A percentile compares a stretch with the other conserved stretches of the same genome.
These are phyloP conservation scores for Penicillium canescens DNA, from an alignment of 495 filamentous ascomycete species.

Conservation along the genomic window DNA sequence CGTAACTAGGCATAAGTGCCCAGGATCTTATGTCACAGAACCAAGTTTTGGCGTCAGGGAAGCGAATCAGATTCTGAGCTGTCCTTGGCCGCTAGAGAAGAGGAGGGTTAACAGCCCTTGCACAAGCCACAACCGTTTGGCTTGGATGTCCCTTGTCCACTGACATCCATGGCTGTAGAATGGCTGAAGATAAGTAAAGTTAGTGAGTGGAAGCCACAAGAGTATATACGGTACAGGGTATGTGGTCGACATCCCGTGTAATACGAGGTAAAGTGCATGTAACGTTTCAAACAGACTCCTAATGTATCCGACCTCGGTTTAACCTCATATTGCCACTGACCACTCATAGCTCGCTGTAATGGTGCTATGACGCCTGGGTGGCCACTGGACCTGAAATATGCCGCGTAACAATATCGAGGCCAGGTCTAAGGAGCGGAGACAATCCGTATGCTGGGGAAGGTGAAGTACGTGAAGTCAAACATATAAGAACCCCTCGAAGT, in stretches of 20 bases:
- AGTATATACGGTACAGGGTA: too few relatives aligned
- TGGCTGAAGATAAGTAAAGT: background rate
- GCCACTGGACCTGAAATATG: constrained; percentile 9
- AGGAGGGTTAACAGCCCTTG: background rate
- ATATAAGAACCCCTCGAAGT: constrained; percentile 20
- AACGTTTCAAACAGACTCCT: constrained; percentile 1
- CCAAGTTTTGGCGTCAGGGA: background rate
- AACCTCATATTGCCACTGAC: background rate
- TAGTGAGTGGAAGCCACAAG: too few relatives aligned
- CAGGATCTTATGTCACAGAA: constrained; percentile 4
- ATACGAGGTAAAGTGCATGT: constrained; percentile 14
- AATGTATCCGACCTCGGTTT: constrained; percentile 9
- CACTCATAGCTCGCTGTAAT: constrained; percentile 10
- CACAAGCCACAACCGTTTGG: constrained; percentile 3
- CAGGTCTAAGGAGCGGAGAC: background rate
- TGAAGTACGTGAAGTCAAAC: constrained; percentile 3
- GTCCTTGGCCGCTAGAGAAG: background rate
- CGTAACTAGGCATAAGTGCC: background rate
- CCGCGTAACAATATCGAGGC: constrained; percentile 14
- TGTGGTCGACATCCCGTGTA: constrained; percentile 5
- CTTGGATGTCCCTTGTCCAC: background rate
- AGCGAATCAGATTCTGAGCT: background rate
- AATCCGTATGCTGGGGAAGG: constrained; percentile 2
- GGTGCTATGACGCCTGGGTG: constrained; percentile 22
- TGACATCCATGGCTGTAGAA: constrained; percentile 16